Base-by-base conservation (phyloP, 805 yeast species). In the Yamadazyma tumulicola region DNA sequence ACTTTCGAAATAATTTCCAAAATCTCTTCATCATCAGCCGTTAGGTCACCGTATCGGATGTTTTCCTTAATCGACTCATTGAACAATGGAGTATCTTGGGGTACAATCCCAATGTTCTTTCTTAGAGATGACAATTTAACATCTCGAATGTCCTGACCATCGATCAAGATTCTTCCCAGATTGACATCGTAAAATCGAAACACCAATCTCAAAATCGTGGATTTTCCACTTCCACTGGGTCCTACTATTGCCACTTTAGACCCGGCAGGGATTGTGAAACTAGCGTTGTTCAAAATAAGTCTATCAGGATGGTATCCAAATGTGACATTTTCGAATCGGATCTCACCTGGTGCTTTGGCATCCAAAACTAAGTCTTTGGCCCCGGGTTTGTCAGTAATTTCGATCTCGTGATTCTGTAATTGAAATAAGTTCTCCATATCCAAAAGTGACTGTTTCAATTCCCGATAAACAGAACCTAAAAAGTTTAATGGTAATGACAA, bases 371-470 rank as follows among this genome's bases (percentile, higher is more conserved):
- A 65, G 1, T 79, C 79, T 38, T 74, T 74, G 0, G 95, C 91
- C 40, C 65, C 60, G 2, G 79, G 78, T 7, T 66, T 60, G 38
- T 85, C 85, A 41, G 69, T 62, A 42, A 93, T 81, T 34, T 64
- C 67, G 18, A 93, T 72, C 33, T 81, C 75, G 48, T 85, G 79
- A 42, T 78, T 78, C 55, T 88, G 96, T 31, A 93, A 69, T 45
- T 83, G 81, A 64, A 93, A 93, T 39, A 93, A 65, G 7, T 95
- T 80, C 61, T 93, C 98, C 98, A 93, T 93, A 57, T 93, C 98
- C 38, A 91, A 67, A 41, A 93, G 64, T 2, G 96, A 82, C 59
- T 93, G 98, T 48, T 91, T 86, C 55, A 93, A 68, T 54, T 93
- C 98, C 48, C 98, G 72, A 56, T 93, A 93, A 8, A 93, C 98